Conservation (phyloP, 2,329 filamentous ascomycete species). For the Teratosphaeria gauchensis region DNA sequence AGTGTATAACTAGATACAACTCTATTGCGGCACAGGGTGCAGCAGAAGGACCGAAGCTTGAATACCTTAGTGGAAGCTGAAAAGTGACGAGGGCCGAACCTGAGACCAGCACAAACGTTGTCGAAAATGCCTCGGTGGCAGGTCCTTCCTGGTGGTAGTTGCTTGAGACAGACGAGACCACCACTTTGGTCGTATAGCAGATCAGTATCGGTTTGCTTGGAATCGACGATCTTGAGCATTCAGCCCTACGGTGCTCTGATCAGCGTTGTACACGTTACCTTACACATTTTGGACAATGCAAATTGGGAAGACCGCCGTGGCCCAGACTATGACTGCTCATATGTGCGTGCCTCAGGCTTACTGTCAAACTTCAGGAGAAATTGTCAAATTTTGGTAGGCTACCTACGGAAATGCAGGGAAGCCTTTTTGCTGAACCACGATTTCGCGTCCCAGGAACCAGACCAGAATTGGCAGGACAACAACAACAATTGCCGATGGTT, state of each 20-base stretch:
- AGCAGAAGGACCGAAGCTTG: not conserved
- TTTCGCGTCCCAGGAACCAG: not conserved
- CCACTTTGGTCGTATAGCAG: not conserved
- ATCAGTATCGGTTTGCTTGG: not conserved
- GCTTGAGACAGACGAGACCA: not conserved
- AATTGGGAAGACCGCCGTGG: no score
- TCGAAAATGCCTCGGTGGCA: not conserved
- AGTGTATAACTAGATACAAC: not conserved
- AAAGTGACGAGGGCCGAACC: not conserved
- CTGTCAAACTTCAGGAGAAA: not conserved
- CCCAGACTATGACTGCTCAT: not conserved
- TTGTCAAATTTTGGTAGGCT: not conserved
- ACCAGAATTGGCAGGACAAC: not conserved
- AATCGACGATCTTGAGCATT: not conserved
- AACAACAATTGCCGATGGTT: not conserved
- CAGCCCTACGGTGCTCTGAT: not conserved
- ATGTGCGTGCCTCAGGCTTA: not conserved
- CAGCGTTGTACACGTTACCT: not conserved
- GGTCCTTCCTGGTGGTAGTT: not conserved
- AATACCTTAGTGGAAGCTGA: no score
- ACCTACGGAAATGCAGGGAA: not conserved
- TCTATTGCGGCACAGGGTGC: not conserved
- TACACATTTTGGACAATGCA: not conserved
- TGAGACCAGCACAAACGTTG: not conserved
- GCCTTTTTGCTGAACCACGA: not conserved